Percentiles rank a stretch among this genome's conserved stretches.
phyloP scores from a whole-genome alignment of 1,284 basidiomycete species.

The Ganoderma meredithae region DNA sequence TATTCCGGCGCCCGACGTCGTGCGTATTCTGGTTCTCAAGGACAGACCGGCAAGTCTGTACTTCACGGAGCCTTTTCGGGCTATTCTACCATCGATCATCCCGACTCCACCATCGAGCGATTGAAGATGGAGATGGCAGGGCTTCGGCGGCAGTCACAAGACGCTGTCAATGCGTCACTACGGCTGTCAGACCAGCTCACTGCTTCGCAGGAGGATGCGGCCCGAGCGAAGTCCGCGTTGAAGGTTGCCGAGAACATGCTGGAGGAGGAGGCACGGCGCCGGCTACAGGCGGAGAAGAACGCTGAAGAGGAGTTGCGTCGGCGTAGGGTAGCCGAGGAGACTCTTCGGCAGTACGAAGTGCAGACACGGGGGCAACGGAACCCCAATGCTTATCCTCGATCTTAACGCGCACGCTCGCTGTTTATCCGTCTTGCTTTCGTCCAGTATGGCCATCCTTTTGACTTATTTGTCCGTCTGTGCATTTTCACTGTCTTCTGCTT shows the following conservation, averaged over 20 bases:
- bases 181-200: slow-evolving; percentile 70
- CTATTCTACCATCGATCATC: slow-evolving; percentile 29
- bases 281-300: slow-evolving; percentile 63
- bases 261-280: slow-evolving; percentile 63
- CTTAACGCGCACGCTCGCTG: slow-evolving; percentile 22
- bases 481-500: slow-evolving; percentile 5
- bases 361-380: slow-evolving; percentile 35
- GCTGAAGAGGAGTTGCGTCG: slow-evolving; percentile 58
- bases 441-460: slow-evolving; percentile 6
- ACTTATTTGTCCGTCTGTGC: neutral
- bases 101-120: slow-evolving; percentile 54
- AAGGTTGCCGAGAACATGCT: slow-evolving; percentile 61
- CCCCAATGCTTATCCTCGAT: slow-evolving; percentile 32
- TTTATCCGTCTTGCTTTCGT: slow-evolving; percentile 14
- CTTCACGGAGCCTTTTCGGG: slow-evolving; percentile 40
- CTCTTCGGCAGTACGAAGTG: slow-evolving; percentile 41
- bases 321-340: slow-evolving; percentile 59
- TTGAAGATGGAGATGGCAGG: slow-evolving; percentile 68
- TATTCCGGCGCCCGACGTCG: slow-evolving; percentile 32
- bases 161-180: slow-evolving; percentile 66
- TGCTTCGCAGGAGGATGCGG: slow-evolving; percentile 64
- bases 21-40: slow-evolving; percentile 25
- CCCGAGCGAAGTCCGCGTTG: slow-evolving; percentile 58
- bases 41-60: slow-evolving; percentile 28
- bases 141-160: slow-evolving; percentile 67